Evolutionary conservation across 208 protist genomes (phyloP).

Genomic region (Leishmania lainsoni): DNA sequence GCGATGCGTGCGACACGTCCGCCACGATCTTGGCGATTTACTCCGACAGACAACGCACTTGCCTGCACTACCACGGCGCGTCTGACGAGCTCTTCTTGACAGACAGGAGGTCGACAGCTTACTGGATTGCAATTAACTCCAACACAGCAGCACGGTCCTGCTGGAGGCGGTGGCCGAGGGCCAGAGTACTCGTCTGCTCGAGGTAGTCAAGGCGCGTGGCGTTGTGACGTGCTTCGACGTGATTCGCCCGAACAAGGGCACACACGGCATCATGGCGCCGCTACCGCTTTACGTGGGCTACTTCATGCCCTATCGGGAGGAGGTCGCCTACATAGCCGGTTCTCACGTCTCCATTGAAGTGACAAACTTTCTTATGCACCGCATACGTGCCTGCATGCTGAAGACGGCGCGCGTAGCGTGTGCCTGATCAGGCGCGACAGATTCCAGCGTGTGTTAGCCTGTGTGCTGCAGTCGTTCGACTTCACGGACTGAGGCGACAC

Average conservation of each 20-base stretch:
- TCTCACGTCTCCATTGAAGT: conserved; percentile 14
- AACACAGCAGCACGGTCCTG: conserved; percentile 24
- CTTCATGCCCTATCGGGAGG: conserved; percentile 29
- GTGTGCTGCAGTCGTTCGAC: conserved; percentile 27
- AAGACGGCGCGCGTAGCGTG: conserved; percentile 23
- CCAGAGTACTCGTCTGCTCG: conserved; percentile 21
- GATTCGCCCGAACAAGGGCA: conserved; percentile 29
- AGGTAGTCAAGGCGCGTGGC: conserved; percentile 17
- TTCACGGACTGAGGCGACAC: conserved; percentile 28
- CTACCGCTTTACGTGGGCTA: conserved; percentile 31
- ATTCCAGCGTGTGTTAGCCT: conserved; percentile 24
- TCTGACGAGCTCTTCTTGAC: conserved; percentile 27
- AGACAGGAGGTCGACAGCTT: conserved; percentile 22
- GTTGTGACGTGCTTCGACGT: conserved; percentile 29
- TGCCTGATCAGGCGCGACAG: conserved; percentile 27
- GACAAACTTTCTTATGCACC: conserved; percentile 12
- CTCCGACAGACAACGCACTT: conserved; percentile 24
- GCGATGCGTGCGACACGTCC: conserved; percentile 16
- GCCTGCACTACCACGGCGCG: conserved; percentile 29
- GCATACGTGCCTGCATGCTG: not conserved
- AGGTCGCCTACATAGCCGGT: conserved; percentile 16
- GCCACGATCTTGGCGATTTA: conserved; percentile 26
- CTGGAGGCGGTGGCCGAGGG: conserved; percentile 27
- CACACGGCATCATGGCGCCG: conserved; percentile 22
- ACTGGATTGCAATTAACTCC: conserved; percentile 24